Conservation (phyloP, 2,329 filamentous ascomycete species). For the Ophiocordyceps australis region DNA sequence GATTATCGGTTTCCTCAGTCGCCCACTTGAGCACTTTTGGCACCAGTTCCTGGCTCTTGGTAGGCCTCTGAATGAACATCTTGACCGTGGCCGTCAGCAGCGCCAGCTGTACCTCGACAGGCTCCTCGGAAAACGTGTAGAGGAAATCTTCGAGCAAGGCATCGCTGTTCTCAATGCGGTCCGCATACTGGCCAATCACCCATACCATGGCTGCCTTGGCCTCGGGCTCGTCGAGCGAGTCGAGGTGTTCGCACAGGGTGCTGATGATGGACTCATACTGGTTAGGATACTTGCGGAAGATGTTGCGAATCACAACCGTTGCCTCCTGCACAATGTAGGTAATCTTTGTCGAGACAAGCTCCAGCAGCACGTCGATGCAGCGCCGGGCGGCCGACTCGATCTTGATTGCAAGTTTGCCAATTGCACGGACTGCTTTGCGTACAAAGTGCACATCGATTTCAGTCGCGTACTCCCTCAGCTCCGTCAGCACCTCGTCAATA, state of each 20-base stretch:
- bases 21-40: constrained; percentile 96
- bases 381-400: constrained; percentile 83
- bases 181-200: constrained; percentile 97
- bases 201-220: constrained; percentile 98
- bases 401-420: constrained; percentile 96
- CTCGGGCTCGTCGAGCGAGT: constrained; percentile 91
- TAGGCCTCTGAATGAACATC: constrained; percentile 90
- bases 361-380: constrained; percentile 84
- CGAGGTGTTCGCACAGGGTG: constrained; percentile 86
- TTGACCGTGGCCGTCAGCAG: constrained; percentile 94
- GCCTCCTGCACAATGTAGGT: constrained; percentile 98
- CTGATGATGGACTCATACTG: constrained; percentile 97
- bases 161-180: constrained; percentile 93
- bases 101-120: constrained; percentile 87
- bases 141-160: constrained; percentile 87
- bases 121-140: constrained; percentile 84
- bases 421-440: constrained; percentile 89
- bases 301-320: constrained; percentile 95
- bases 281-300: constrained; percentile 97
- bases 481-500: constrained; percentile 85
- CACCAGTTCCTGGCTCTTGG: constrained; percentile 82
- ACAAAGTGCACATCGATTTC: constrained; percentile 99
- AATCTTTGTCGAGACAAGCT: constrained; percentile 92
- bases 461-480: constrained; percentile 89
- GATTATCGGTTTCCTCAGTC: constrained; percentile 97